Base-by-base conservation (phyloP, 2,329 filamentous ascomycete species). In the Chaetomiaceae sp. region DNA sequence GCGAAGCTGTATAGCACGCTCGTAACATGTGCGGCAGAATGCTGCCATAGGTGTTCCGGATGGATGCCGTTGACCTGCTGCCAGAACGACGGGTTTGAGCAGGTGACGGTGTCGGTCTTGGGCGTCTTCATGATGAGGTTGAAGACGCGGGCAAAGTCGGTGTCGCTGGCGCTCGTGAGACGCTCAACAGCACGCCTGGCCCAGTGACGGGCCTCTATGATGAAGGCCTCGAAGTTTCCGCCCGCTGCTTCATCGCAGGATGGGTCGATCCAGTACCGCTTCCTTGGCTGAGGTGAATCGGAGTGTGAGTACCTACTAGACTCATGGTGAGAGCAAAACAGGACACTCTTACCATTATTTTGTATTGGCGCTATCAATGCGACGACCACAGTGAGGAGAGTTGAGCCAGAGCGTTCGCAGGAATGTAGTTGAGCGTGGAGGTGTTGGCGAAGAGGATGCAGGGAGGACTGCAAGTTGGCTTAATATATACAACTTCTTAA, bases 141-240 rank as follows among this genome's bases (percentile, higher is more conserved):
- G 34, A 46, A 53, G 40, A 65, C 56, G 4, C 67, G 65, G 10
- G 65, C 49, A 16, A 67, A 58, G 36, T 65, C 53, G 14, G 66
- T 48, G 7, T 48, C 25, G 23, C 20, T 48, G 13, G 11, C 4
- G 46, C 46, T 48, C 10, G 16, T 16, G 25, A 48, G 46, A 6
- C 46, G 34, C 13, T 48, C 36, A 36, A 29, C 23, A 8, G 46
- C 46, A 3, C 46, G 46, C 11, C 20, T 40, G 4, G 46, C 46
- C 46, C 46, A 41, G 34, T 23, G 46, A 4, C 25, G 40, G 36
- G 51, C 51, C 20, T 56, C 46, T 23, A 5, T 23, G 18, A 56
- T 29, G 42, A 42, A 38, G 11, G n/a, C 9, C 0, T 54, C 42
- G 20, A 54, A 48, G 11, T 48, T 11, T n/a, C 43, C 33, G 23